Base-by-base conservation (phyloP, 1,284 basidiomycete species). In the Cutaneotrichosporon cutaneum region DNA sequence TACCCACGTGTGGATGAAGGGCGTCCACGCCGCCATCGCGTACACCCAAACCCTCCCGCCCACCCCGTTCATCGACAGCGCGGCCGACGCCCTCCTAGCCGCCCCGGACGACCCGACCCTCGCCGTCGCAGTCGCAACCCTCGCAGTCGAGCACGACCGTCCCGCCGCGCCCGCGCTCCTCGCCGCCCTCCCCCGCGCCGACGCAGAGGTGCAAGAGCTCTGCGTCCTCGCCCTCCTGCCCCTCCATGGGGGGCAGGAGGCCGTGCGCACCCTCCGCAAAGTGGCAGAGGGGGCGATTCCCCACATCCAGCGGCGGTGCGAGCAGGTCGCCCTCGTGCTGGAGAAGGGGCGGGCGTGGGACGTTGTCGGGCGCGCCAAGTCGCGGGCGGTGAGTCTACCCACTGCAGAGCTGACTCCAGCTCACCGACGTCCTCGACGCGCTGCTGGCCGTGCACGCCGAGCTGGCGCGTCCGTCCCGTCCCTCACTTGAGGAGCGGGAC, bases 161-260 rank as follows among this genome's bases (percentile, higher is more conserved):
- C 21, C 36, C 21, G 32, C 63, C 5, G 47, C 62, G 24, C 13
- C 54, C 2, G 56, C 53, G 3, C 47, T 64, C 18, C 50, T 57
- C 13, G 32, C 26, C 11, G 47, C 59, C 39, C 35, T 68, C 11
- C 36, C 48, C n/a, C 21, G 7, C 26, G 21, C 35, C 3, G 16
- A 56, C 54, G 60, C 61, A 35, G 64, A 62, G 6, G 65, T 72
- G 1, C 71, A 72, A 59, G 72, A 74, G 42, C 54, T 72, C 4
- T 50, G 68, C 11, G 48, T 72, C 32, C 64, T 70, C 8, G 59
- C 69, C 1, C 44, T 70, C 4, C 63, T 70, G 6, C 58, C 66
- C 3, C 59, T 67, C 2, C 48, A 69, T 4, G 54, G 57, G 9
- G 56, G 33, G n/a, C 27, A 27, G 30, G 21, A 24, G 30, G 55